Evolutionary conservation across 179 eudicot species (phyloP).

Genomic region (Silene coronaria): DNA sequence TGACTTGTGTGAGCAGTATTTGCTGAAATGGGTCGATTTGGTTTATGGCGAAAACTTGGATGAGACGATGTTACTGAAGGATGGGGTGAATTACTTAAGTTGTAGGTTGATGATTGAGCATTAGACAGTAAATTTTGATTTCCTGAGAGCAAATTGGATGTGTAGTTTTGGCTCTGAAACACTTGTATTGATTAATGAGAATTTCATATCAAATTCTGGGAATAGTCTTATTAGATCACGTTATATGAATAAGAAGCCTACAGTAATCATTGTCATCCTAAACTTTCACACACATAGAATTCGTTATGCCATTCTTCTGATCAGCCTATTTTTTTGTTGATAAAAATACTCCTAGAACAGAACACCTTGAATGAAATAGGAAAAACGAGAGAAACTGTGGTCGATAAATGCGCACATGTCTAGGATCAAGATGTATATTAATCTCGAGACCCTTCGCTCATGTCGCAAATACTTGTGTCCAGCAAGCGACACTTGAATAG

Average conservation of each 20-base stretch:
- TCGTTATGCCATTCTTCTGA: background rate
- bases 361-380: background rate
- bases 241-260: conserved; percentile 8
- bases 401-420: background rate
- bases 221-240: background rate
- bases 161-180: too few relatives aligned
- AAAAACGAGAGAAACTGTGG: background rate
- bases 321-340: background rate
- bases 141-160: background rate
- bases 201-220: conserved; percentile 1
- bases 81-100: background rate
- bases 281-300: background rate
- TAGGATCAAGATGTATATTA: too few relatives aligned
- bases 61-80: background rate
- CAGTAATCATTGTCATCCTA: conserved; percentile 10
- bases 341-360: background rate
- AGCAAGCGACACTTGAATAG: too few relatives aligned
- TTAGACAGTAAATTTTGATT: background rate
- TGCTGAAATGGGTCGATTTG: background rate
- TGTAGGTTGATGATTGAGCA: background rate
- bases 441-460: too few relatives aligned
- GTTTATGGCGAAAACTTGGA: background rate
- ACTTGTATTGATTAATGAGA: background rate
- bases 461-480: too few relatives aligned
- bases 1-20: background rate